Base-by-base conservation (phyloP, 257 asterid genomes). In the Solanum arcanum region DNA sequence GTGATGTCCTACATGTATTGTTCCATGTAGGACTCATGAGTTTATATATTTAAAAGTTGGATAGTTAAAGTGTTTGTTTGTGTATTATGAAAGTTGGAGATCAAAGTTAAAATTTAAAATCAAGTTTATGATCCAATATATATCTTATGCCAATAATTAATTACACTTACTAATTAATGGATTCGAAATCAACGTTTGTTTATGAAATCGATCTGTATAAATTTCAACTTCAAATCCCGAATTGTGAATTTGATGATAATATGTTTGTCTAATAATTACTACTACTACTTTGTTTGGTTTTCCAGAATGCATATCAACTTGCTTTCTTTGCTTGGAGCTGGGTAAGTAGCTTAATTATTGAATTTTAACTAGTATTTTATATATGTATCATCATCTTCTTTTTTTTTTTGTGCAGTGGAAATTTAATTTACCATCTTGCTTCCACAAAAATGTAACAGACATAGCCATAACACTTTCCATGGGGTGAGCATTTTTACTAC, bases 281-380 rank as follows among this genome's bases (percentile, higher is more conserved):
- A 52, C 23, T 52, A 35, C 7, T 52, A 52, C 62, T 16, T 18
- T 15, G 3, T 69, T 49, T 76, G 64, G 39, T 27, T 74, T 75
- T 86, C 23, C 46, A 76, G 88, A 76, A 76, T 86, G 88, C 88
- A 76, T 86, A 56, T 33, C 68, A 75, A 44, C 77, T 86, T 14
- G 88, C 86, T 42, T 86, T 76, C 88, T 86, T 56, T 76, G 84
- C 31, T 20, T 75, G 77, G 88, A 86, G 85, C 49, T 86, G 77
- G 85, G 77, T 75, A 75, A 75, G 46, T 9, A 74, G 4, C 39
- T 62, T 62, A n/a, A 62, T 5, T n/a, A n/a, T n/a, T 62, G 70
- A n/a, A 18, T 56, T 56, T 20, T 49, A 16, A 56, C 64, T 56
- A 56, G 25, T 56, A 3, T 9, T 37, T 6, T 18, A 56, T 56